Evolutionary conservation across 352 stramenopile genomes (phyloP).

Genomic region (Pythium sp.): DNA sequence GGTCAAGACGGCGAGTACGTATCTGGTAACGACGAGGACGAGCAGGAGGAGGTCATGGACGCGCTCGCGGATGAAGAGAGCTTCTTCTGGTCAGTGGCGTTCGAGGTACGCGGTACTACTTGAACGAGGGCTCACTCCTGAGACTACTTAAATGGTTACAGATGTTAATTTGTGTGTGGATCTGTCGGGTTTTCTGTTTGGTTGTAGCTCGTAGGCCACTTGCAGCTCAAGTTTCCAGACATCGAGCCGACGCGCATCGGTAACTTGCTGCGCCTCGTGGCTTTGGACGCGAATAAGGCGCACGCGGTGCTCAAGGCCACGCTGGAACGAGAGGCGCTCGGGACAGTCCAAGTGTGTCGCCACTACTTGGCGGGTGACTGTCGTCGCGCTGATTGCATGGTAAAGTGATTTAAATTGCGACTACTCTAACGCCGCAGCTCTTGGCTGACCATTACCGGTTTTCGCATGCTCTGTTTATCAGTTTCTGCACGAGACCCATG

Average conservation of each 20-base stretch:
- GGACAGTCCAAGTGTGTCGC: conserved; percentile 71
- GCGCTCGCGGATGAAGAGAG: conserved; percentile 67
- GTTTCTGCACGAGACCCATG: conserved; percentile 85
- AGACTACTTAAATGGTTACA: neutral
- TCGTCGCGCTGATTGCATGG: conserved; percentile 83
- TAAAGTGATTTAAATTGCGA: conserved; percentile 14
- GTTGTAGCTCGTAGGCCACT: conserved; percentile 64
- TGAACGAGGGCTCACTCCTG: no score
- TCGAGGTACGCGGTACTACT: conserved; percentile 40
- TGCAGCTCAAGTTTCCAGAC: conserved; percentile 83
- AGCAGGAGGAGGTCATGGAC: conserved; percentile 18
- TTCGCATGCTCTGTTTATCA: conserved; percentile 22
- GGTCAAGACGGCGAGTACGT: conserved; percentile 1
- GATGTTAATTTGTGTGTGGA: conserved; percentile 5
- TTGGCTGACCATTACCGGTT: neutral
- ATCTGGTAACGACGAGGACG: conserved; percentile 4
- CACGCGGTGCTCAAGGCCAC: conserved; percentile 76
- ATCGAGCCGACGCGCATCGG: conserved; percentile 70
- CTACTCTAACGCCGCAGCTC: neutral
- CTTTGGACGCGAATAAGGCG: conserved; percentile 70
- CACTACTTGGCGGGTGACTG: conserved; percentile 83
- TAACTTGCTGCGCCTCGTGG: conserved; percentile 70
- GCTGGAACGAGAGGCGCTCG: conserved; percentile 68
- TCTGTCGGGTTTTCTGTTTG: neutral
- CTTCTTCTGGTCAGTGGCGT: conserved; percentile 87